A percentile compares a stretch with the other conserved stretches of the same genome.
Conservation (phyloP, 1,284 basidiomycete genomes). For the Gastroboletus turbinatus region DNA sequence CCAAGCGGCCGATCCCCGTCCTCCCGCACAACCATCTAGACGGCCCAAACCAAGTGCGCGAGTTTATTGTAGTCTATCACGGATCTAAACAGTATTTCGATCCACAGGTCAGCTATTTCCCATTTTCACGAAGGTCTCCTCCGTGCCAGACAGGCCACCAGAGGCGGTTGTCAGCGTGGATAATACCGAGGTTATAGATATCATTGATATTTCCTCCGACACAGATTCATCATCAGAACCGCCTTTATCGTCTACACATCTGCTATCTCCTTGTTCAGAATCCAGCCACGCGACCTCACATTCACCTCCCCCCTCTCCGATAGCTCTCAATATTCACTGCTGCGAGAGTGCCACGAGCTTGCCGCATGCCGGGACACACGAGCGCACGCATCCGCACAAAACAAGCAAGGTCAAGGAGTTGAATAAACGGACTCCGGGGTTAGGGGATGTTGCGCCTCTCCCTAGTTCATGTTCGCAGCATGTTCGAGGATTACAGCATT, state of each 20-base stretch:
- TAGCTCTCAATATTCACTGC: not conserved
- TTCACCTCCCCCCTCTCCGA: constrained; percentile 8
- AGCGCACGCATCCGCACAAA: not conserved
- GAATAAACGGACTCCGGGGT: constrained; percentile 4
- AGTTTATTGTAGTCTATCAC: not conserved
- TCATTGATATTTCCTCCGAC: constrained; percentile 17
- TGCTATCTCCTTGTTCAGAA: constrained; percentile 14
- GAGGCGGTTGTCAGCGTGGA: constrained; percentile 6
- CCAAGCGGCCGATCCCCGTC: not conserved
- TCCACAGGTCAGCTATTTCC: constrained; percentile 27
- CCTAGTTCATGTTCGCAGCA: constrained; percentile 60
- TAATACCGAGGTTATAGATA: constrained; percentile 18
- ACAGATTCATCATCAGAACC: constrained; percentile 17
- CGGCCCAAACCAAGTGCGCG: constrained; percentile 22
- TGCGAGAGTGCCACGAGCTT: constrained; percentile 7
- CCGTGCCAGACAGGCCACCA: constrained; percentile 1
- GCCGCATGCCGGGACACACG: constrained; percentile 2
- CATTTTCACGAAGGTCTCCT: constrained; percentile 22
- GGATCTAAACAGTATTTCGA: not conserved
- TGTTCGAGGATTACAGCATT: constrained; percentile 54
- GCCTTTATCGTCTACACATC: constrained; percentile 5
- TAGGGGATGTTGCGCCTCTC: constrained; percentile 39
- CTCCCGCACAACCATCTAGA: not conserved
- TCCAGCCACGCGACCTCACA: constrained; percentile 1
- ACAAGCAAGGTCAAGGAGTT: constrained; percentile 4